A percentile compares a stretch with the other conserved stretches of the same genome.
Evolutionary conservation across 257 asterid species (phyloP).

Genomic region (Solanum bulbocastanum): DNA sequence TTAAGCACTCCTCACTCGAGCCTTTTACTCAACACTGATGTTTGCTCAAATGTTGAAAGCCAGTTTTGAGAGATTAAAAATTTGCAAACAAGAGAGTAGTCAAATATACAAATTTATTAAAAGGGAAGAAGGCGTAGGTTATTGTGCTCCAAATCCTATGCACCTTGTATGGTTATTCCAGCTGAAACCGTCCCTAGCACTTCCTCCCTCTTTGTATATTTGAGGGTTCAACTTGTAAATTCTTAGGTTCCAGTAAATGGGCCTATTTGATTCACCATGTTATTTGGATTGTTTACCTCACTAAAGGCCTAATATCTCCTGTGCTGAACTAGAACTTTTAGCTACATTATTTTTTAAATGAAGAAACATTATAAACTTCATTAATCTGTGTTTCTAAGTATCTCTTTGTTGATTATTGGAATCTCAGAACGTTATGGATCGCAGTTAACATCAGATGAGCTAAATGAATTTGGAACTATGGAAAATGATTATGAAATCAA

Average conservation of each 20-base stretch:
- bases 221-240: neutral
- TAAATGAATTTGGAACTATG: conserved; percentile 51
- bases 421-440: conserved; percentile 80
- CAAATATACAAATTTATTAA: neutral
- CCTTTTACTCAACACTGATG: neutral
- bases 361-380: neutral
- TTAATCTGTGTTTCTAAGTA: neutral
- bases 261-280: neutral
- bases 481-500: conserved; percentile 75
- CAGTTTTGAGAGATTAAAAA: neutral
- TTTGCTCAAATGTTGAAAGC: neutral
- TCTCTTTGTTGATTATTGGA: neutral
- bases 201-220: neutral
- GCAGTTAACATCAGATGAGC: conserved; percentile 53
- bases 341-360: neutral
- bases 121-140: neutral
- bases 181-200: neutral
- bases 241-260: neutral
- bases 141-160: neutral
- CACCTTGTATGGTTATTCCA: neutral
- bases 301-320: neutral
- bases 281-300: neutral
- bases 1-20: neutral
- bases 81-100: neutral
- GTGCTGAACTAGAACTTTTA: neutral